These are phyloP conservation scores for Cytospora leucostoma DNA, from an alignment of 2,329 filamentous ascomycete genomes.

Conservation along the genomic window DNA sequence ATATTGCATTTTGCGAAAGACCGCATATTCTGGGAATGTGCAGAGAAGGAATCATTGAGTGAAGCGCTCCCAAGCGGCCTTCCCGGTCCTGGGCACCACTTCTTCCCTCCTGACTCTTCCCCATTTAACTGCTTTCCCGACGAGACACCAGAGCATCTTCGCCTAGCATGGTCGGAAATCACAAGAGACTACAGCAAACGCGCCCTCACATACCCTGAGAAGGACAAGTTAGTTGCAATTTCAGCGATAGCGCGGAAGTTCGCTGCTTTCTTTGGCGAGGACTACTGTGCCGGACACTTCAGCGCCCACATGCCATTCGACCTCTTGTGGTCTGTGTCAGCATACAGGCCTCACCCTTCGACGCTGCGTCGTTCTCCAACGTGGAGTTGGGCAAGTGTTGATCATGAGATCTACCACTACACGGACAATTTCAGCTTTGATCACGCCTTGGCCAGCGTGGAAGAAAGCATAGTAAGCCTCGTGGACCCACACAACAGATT, in stretches of 20 bases:
- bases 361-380: neutral
- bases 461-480: neutral
- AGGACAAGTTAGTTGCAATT: constrained; percentile 11
- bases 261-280: neutral
- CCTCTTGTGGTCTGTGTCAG: neutral
- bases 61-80: neutral
- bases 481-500: neutral
- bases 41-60: neutral
- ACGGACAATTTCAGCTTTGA: neutral
- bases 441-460: neutral
- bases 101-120: neutral
- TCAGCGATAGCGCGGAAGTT: constrained; percentile 3
- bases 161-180: neutral
- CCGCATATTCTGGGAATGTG: constrained; percentile 12
- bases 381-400: constrained; percentile 15
- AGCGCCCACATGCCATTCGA: constrained; percentile 5
- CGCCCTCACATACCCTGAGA: constrained; percentile 8
- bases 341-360: too few species aligned
- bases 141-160: neutral
- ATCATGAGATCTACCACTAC: neutral
- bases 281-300: constrained; percentile 15
- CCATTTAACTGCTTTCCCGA: neutral
- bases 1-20: constrained; percentile 3
- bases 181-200: neutral
- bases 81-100: neutral